These are phyloP conservation scores for Fraxinus latifolia DNA, from an alignment of 305 asterid species.

Conservation along the genomic window DNA sequence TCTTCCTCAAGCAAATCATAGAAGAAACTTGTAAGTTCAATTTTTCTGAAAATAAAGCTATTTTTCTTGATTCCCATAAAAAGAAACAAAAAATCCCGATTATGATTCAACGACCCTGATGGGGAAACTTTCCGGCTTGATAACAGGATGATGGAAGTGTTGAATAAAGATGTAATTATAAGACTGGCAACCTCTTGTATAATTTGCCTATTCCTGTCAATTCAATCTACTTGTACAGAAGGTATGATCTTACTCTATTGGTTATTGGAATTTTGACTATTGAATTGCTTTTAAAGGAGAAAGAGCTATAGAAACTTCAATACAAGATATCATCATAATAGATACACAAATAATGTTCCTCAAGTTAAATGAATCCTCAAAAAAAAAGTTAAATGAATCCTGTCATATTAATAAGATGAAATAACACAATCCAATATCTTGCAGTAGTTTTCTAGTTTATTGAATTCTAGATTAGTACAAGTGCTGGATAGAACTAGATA, in stretches of 20 bases:
- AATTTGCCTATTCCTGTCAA: conserved; percentile 33
- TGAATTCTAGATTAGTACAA: background rate
- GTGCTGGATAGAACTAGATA: background rate
- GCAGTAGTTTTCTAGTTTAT: background rate
- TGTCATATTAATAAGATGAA: background rate
- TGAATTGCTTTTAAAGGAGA: background rate
- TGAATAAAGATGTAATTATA: conserved; percentile 30
- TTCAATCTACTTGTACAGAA: conserved; percentile 45
- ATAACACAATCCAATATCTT: background rate
- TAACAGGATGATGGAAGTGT: conserved; percentile 60
- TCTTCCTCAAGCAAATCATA: conserved; percentile 14
- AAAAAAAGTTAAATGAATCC: background rate
- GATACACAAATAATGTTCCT: background rate
- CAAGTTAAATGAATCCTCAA: background rate
- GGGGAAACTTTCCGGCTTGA: conserved; percentile 38
- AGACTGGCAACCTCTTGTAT: conserved; percentile 29
- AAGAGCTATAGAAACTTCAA: background rate
- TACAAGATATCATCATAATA: background rate
- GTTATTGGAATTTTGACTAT: background rate
- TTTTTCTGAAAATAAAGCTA: background rate
- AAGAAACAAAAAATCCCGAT: conserved; percentile 1
- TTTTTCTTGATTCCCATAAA: background rate
- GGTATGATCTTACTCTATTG: conserved; percentile 37
- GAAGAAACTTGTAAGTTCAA: background rate
- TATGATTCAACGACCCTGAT: conserved; percentile 36